phyloP scores from a whole-genome alignment of 768 basidiomycete species.

The Coprinellus micaceus region DNA sequence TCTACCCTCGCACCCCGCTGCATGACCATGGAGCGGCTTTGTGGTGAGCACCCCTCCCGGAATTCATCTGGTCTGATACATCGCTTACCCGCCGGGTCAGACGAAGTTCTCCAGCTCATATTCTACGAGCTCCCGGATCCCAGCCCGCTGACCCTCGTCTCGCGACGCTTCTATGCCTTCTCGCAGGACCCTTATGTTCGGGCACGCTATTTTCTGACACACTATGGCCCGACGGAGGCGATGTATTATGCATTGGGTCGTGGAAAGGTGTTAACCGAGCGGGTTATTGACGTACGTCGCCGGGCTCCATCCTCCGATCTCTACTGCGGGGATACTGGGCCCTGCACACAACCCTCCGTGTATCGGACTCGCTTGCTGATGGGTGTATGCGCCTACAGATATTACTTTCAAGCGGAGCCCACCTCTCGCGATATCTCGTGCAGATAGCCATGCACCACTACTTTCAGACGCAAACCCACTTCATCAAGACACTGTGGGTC shows the following conservation, averaged over 20 bases:
- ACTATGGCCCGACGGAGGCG: slow-evolving; percentile 67
- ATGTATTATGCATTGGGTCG: slow-evolving; percentile 73
- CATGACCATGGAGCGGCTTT: slow-evolving; percentile 57
- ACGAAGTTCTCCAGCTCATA: slow-evolving; percentile 70
- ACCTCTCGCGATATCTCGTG: slow-evolving; percentile 73
- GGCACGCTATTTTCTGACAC: slow-evolving; percentile 72
- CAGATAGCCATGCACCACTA: slow-evolving; percentile 79
- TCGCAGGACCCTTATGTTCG: slow-evolving; percentile 73
- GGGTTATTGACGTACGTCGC: slow-evolving; percentile 65
- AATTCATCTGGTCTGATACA: slow-evolving; percentile 7
- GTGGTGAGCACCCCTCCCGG: slow-evolving; percentile 44
- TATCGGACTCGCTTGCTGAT: slow-evolving; percentile 9
- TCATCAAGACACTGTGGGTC: slow-evolving; percentile 75
- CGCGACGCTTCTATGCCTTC: slow-evolving; percentile 57
- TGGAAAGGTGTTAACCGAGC: slow-evolving; percentile 59
- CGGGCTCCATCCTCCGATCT: slow-evolving; percentile 16
- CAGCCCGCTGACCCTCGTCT: slow-evolving; percentile 51
- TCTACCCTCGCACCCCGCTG: slow-evolving; percentile 10
- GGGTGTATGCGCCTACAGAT: slow-evolving; percentile 40
- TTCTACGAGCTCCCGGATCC: slow-evolving; percentile 72
- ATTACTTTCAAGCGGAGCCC: slow-evolving; percentile 70
- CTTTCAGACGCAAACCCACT: slow-evolving; percentile 68
- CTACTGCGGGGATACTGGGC: slow-evolving; percentile 10
- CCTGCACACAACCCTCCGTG: slow-evolving; percentile 18
- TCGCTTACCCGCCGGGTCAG: slow-evolving; percentile 24